Evolutionary conservation across 306 rosid species (phyloP), one percentile per base, ranked within the genome.

Genomic region (Cucurbita ficifolia): DNA sequence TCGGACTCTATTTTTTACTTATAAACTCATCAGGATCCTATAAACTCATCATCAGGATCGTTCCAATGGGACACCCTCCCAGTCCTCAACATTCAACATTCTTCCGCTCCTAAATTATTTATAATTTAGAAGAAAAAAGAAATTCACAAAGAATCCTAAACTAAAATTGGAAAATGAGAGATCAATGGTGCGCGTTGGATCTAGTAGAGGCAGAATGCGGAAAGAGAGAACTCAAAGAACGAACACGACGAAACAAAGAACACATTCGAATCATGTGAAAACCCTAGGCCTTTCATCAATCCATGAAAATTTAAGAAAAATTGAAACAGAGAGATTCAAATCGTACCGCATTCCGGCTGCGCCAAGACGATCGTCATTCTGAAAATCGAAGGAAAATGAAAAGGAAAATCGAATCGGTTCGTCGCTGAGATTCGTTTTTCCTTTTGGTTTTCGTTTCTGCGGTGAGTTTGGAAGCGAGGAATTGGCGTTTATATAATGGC

Each of bases 361-460:
- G 80, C 87, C 45, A 88, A 46, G 76, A 81, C 79, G 63, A 85
- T 84, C 4, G 92, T 87, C 97, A 90, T 81, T 7, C 40, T 63
- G 10, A 18, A 9, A 2, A 29, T 61, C 18, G n/a, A 42, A 39
- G 70, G 67, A 61, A 45, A 42, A 35, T 60, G 68, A 42, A 9
- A 75, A 29, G 1, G 69, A 39, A 59, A 76, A 48, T 45, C 50
- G 69, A 6, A 74, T n/a, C 57, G 57, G 8, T 17, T 8, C n/a
- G 18, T 7, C 24, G n/a, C 57, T 52, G 21, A 16, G 55, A 16
- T 17, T 17, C n/a, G 5, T 5, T 10, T 10, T 45, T 43, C 10
- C 10, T 9, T 9, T 43, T 43, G 10, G 8, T 42, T 42, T 39
- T 39, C 8, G 43, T 5, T 39, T 39, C 54, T 14, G 1, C 54